Evolutionary conservation across 2,329 filamentous ascomycete species (phyloP).

Genomic region (Phialophora macrospora): DNA sequence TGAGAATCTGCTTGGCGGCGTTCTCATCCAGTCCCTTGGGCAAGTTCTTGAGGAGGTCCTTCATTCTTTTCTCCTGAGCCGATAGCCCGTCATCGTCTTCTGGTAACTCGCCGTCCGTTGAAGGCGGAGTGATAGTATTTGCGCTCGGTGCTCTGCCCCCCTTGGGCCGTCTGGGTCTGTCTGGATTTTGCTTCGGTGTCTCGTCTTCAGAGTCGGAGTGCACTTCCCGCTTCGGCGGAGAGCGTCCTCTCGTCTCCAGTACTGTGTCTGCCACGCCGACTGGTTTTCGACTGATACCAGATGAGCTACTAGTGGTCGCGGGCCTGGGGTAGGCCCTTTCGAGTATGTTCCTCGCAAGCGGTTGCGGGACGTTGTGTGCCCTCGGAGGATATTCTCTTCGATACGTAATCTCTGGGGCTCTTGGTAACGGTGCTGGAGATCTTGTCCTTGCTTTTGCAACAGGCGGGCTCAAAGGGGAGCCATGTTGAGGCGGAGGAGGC

Average conservation of each 20-base stretch:
- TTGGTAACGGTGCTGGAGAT: conserved; percentile 31
- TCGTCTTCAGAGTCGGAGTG: conserved; percentile 47
- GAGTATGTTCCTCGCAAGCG: conserved; percentile 34
- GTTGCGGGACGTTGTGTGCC: conserved; percentile 39
- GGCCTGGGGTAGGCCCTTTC: conserved; percentile 33
- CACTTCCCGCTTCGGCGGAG: conserved; percentile 24
- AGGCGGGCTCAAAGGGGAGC: conserved; percentile 5
- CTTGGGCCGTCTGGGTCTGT: conserved; percentile 26
- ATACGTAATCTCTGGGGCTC: conserved; percentile 48
- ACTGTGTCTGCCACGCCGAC: conserved; percentile 40
- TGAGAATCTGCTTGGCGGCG: conserved; percentile 88
- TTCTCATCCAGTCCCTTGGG: conserved; percentile 80
- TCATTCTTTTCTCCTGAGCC: conserved; percentile 60
- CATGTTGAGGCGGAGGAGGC: conserved; percentile 29
- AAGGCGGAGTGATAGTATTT: conserved; percentile 54
- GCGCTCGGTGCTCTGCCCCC: conserved; percentile 43
- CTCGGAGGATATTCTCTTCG: conserved; percentile 57
- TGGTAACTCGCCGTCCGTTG: conserved; percentile 56
- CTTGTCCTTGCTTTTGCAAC: conserved; percentile 26
- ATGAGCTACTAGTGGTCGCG: conserved; percentile 23
- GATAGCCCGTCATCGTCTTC: conserved; percentile 57
- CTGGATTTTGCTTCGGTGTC: conserved; percentile 29
- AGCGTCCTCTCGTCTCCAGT: conserved; percentile 28
- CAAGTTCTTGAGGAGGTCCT: conserved; percentile 72
- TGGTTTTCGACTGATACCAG: conserved; percentile 42